phyloP scores from a whole-genome alignment of 1,284 basidiomycete genomes.

The Leccinum cinnamomeum region DNA sequence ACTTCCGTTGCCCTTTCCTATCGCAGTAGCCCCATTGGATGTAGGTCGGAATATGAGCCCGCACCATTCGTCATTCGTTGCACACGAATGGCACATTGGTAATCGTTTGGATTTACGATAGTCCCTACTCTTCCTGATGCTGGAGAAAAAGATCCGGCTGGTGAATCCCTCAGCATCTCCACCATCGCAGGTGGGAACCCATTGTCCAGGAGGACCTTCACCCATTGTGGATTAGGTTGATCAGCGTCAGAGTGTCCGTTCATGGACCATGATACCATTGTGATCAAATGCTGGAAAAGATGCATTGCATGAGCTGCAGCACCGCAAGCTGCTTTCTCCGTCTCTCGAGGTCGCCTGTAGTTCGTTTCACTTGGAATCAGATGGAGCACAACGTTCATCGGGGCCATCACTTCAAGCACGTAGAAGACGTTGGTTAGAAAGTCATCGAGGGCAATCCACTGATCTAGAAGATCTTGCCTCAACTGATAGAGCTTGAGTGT shows the following conservation, averaged over 20 bases:
- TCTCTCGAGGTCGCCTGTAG: not conserved
- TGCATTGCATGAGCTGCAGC: slow-evolving; percentile 2
- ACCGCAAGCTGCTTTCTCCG: slow-evolving; percentile 2
- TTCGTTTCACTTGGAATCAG: not conserved
- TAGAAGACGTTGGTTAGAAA: slow-evolving; percentile 5
- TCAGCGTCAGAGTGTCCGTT: no score
- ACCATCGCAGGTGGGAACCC: slow-evolving; percentile 2
- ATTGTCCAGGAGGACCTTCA: not conserved
- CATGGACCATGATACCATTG: no score
- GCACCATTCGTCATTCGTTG: slow-evolving; percentile 3
- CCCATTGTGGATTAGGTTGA: no score
- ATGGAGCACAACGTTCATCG: slow-evolving; percentile 5
- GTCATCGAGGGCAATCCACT: slow-evolving; percentile 1
- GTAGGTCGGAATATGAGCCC: slow-evolving; percentile 4
- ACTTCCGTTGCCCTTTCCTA: not conserved
- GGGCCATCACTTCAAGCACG: not conserved
- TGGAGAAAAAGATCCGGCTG: slow-evolving; percentile 1
- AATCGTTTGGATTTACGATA: not conserved
- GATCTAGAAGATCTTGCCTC: not conserved
- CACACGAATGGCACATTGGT: not conserved
- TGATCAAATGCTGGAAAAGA: no score
- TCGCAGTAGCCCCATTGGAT: slow-evolving; percentile 2
- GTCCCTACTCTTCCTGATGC: not conserved
- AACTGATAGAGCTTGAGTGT: not conserved
- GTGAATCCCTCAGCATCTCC: not conserved